Base-by-base conservation (phyloP, 192 early-diverging fungal genomes). In the Coemansia biformis region DNA sequence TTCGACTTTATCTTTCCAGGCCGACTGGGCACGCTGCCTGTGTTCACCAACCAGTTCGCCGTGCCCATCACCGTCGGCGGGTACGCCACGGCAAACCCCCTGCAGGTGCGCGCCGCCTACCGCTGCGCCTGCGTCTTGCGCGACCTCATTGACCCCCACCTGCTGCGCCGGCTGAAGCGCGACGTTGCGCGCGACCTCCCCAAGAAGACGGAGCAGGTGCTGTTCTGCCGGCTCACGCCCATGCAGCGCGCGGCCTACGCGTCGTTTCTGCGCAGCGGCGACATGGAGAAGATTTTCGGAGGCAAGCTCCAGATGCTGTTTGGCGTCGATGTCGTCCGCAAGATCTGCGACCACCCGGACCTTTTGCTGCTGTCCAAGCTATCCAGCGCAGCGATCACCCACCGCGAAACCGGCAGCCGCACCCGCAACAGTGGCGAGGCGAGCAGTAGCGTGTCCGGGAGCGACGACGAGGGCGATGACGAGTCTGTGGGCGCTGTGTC, bases 261-360 rank as follows among this genome's bases (percentile, higher is more conserved):
- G 19, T 49, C 63, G 5, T 96, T 87, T 59, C 58, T 95, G 38
- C 66, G 76, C 15, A 86, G 86, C 28, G 63, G 74, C 3, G 90
- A 90, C 10, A 83, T 91, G 66, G 75, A 76, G 19, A 63, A 79
- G 12, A 94, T 96, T 19, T 52, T 96, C 55, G 63, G 78, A 9
- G 90, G 92, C 0, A 83, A 83, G 35, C 73, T 87, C 39, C 85
- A 96, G 38, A 87, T 87, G 22, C 68, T 96, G 22, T 87, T 69
- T 63, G 93, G 92, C 11, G 93, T 96, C 44, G 93, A 96, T 51
- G 78, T 89, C 38, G 79, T 93, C 9, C 77, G 93, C 40, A 97
- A 99, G 75, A 93, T 96, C 21, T 99, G 96, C 59, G 96, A 99
- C 57, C 96, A 99, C 48, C 91, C 91, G 0, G 93, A 97, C 57